Conservation (phyloP, 2,329 filamentous ascomycete genomes). For the Fusarium compactum region DNA sequence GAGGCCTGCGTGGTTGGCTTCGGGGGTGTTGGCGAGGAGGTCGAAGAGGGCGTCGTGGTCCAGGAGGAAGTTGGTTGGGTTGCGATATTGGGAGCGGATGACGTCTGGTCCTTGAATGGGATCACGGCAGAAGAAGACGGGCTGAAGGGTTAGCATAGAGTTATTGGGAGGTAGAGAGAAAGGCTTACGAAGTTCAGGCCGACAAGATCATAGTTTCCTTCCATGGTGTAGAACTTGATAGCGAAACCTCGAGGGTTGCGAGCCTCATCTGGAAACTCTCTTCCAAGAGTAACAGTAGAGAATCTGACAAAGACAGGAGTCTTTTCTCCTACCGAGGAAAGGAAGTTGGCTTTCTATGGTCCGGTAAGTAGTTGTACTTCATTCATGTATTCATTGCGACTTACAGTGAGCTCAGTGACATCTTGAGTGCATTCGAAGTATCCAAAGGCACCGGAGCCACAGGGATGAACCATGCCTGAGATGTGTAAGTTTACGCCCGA, state of each 20-base stretch:
- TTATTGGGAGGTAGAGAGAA: not conserved
- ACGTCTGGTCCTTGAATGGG: constrained; percentile 17
- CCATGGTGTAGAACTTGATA: constrained; percentile 11
- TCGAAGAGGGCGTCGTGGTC: constrained; percentile 14
- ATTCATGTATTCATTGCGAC: not conserved
- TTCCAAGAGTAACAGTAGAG: constrained; percentile 8
- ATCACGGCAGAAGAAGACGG: constrained; percentile 14
- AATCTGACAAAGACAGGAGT: constrained; percentile 11
- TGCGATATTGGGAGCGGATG: constrained; percentile 12
- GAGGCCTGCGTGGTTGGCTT: constrained; percentile 4
- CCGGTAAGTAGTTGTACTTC: not conserved
- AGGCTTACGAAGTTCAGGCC: not conserved
- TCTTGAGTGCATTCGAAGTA: constrained; percentile 14
- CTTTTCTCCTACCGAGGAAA: constrained; percentile 1
- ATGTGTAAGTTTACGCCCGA: not conserved
- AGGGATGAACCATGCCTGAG: constrained; percentile 1
- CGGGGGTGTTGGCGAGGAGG: not conserved
- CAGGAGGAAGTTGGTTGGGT: constrained; percentile 11
- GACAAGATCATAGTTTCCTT: constrained; percentile 1
- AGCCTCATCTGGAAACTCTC: constrained; percentile 5
- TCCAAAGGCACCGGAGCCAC: constrained; percentile 11
- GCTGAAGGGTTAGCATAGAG: not conserved
- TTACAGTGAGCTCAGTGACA: constrained; percentile 8
- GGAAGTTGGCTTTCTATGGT: constrained; percentile 5
- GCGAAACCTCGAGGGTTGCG: constrained; percentile 11